These are phyloP conservation scores for Alternaria burnsii DNA, from an alignment of 2,329 filamentous ascomycete genomes.

Conservation along the genomic window DNA sequence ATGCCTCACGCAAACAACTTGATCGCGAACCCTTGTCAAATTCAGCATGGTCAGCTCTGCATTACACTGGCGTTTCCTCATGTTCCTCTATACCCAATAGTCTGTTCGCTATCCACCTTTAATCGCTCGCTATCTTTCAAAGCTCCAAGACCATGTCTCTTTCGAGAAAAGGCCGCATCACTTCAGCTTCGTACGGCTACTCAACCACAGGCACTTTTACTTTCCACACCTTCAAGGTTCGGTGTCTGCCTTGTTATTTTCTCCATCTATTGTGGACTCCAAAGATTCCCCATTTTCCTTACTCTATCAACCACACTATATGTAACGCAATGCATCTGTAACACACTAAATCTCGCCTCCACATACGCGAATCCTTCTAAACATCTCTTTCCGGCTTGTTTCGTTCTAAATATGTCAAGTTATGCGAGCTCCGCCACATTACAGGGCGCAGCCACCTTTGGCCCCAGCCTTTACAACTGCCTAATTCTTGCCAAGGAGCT, in stretches of 20 bases:
- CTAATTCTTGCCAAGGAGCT: constrained; percentile 16
- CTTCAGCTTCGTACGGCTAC: neutral
- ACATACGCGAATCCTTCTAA: neutral
- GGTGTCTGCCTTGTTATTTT: constrained; percentile 5
- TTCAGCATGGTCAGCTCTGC: constrained; percentile 22
- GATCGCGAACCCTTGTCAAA: constrained; percentile 22
- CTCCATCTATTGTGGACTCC: constrained; percentile 2
- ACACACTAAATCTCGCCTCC: constrained; percentile 6
- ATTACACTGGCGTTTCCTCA: constrained; percentile 24
- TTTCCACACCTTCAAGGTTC: constrained; percentile 1
- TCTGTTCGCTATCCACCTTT: constrained; percentile 3
- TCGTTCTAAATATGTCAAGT: neutral
- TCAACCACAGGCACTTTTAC: neutral
- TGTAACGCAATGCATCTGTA: constrained; percentile 17
- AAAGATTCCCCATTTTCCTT: constrained; percentile 15
- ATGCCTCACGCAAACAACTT: constrained; percentile 23
- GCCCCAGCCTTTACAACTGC: constrained; percentile 19
- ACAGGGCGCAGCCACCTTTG: constrained; percentile 17
- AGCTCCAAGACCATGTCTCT: neutral
- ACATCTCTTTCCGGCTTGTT: neutral
- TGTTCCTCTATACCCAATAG: constrained; percentile 4
- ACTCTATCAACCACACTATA: neutral
- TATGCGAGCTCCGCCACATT: constrained; percentile 23
- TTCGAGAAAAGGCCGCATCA: neutral
- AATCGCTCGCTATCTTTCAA: constrained; percentile 14